Evolutionary conservation across 768 basidiomycete species (phyloP), one percentile per base, ranked within the genome.

Genomic region (Wakefieldia striispora): DNA sequence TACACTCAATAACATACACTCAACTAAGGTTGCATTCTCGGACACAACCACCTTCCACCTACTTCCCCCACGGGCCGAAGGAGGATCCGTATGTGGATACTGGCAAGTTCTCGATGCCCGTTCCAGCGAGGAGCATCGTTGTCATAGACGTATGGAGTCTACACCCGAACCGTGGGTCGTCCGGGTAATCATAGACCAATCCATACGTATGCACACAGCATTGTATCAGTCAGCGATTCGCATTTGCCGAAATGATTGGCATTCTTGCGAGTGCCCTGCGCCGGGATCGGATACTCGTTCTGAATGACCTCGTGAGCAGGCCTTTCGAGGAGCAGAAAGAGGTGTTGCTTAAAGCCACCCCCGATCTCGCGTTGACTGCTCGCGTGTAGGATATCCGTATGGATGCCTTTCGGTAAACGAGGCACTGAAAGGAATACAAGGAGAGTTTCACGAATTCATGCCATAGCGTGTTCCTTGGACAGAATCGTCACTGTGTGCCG

Each of bases 191-290:
- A 17, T 23, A n/a, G 20, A 11, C 21, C 36, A 14, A 75, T 75
- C 73, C 58, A 27, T 75, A 21, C 70, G 62, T 58, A 0, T 77
- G 79, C 13, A 63, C 70, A 1, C 67, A 77, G 16, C 70, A 66
- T 19, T 79, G 78, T 53, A 73, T 81, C 21, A 79, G 79, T 0
- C 73, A 77, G 48, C 72, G 75, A 4, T 78, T 79, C 42, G 73
- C 78, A 2, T 55, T 72, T 4, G 63, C 72, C 5, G 75, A 78
- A 54, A 69, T 64, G 40, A 52, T 71, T 1, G 72, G 73, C 36
- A 62, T 77, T 47, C 62, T 80, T 26, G 73, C 79, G 11, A 70
- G 67, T 37, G 55, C 79, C 40, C 67, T 75, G 4, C 70, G 72
- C 21, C 66, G 55, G 33, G 79, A 76, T 57, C 61, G 70, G 49